These are phyloP conservation scores for Trifolium dubium DNA, from an alignment of 306 rosid species.

Conservation along the genomic window DNA sequence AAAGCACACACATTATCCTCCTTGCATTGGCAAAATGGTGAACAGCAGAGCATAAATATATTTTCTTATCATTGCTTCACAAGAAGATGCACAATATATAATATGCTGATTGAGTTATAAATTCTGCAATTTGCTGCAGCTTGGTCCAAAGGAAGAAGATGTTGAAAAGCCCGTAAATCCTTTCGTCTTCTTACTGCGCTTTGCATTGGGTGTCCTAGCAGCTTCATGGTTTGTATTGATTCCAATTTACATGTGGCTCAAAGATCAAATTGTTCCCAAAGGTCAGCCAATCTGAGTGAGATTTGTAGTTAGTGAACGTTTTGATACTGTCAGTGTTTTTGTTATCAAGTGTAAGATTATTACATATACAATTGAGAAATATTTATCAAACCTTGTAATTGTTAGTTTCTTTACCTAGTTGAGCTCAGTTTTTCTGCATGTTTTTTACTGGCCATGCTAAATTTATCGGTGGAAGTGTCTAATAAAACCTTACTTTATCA, in stretches of 20 bases:
- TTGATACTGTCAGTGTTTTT: constrained; percentile 29
- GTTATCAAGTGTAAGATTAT: constrained; percentile 36
- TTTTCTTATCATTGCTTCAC: constrained; percentile 24
- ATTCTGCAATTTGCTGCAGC: constrained; percentile 63
- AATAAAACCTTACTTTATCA: background rate
- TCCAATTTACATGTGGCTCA: constrained; percentile 94
- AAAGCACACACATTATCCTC: constrained; percentile 8
- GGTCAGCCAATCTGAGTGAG: constrained; percentile 76
- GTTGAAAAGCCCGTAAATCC: constrained; percentile 68
- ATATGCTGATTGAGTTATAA: constrained; percentile 31
- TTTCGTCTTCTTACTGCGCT: constrained; percentile 59
- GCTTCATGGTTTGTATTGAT: constrained; percentile 78
- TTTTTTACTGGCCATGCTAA: constrained; percentile 23
- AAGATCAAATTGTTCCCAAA: constrained; percentile 83
- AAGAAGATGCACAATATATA: constrained; percentile 22
- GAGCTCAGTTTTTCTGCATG: constrained; percentile 30
- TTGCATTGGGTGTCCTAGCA: constrained; percentile 78
- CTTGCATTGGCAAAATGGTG: constrained; percentile 5
- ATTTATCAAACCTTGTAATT: constrained; percentile 5
- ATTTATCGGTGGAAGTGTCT: background rate
- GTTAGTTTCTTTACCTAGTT: constrained; percentile 15
- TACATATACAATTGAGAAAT: constrained; percentile 22
- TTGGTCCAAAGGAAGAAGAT: constrained; percentile 96
- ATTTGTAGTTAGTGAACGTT: constrained; percentile 37
- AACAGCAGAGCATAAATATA: background rate